A percentile compares a stretch with the other conserved stretches of the same genome.
Conservation (phyloP, 2,329 filamentous ascomycete genomes). For the Didymella glomerata region DNA sequence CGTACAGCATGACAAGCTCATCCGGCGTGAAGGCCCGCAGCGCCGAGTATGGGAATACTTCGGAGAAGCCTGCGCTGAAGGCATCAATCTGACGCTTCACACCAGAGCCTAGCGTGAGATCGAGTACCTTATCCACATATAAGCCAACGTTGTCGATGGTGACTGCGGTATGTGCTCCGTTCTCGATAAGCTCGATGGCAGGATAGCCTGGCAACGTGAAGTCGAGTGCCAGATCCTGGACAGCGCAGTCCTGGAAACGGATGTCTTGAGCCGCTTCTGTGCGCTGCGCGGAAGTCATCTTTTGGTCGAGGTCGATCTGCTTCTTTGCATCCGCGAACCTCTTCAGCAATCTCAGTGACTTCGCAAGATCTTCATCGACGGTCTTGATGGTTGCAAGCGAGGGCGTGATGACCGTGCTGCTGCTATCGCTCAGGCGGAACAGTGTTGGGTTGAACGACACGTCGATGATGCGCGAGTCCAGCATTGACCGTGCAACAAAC, state of each 20-base stretch:
- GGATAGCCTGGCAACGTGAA: conserved; percentile 91
- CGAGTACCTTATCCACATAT: conserved; percentile 89
- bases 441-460: conserved; percentile 97
- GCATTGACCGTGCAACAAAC: conserved; percentile 97
- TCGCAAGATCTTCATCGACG: conserved; percentile 85
- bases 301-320: conserved; percentile 75
- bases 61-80: conserved; percentile 89
- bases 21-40: conserved; percentile 93
- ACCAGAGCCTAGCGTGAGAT: conserved; percentile 88
- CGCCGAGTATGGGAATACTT: conserved; percentile 95
- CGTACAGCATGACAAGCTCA: conserved; percentile 94
- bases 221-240: conserved; percentile 90
- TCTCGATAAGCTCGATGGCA: conserved; percentile 81
- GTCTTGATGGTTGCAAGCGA: conserved; percentile 89
- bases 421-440: conserved; percentile 85
- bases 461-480: conserved; percentile 97
- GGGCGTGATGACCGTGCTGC: conserved; percentile 71
- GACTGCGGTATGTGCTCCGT: conserved; percentile 77
- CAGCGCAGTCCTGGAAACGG: conserved; percentile 74
- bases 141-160: conserved; percentile 90
- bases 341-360: conserved; percentile 85
- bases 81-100: conserved; percentile 90
- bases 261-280: conserved; percentile 73
- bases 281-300: conserved; percentile 74
- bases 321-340: conserved; percentile 86